Conservation (phyloP, 306 rosid genomes). For the Trichosanthes cucumerina region DNA sequence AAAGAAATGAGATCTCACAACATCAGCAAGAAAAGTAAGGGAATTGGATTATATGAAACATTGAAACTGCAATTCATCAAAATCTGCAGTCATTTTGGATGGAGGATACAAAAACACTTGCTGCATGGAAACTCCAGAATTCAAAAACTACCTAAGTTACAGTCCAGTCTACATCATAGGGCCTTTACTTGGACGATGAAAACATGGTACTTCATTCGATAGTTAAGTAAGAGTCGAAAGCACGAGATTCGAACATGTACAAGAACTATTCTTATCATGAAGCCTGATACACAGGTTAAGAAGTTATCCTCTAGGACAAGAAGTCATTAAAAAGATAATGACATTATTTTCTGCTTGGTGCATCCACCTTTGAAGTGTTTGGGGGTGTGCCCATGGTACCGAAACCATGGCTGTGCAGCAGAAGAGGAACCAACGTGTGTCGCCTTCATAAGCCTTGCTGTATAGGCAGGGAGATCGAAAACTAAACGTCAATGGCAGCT, state of each 20-base stretch:
- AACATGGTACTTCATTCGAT: background rate
- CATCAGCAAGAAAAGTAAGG: background rate
- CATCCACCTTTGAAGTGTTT: slow-evolving; percentile 17
- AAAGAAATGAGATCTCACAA: background rate
- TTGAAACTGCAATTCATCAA: background rate
- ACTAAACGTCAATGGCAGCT: background rate
- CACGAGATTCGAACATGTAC: slow-evolving; percentile 8
- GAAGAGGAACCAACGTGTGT: background rate
- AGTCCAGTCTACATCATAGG: background rate
- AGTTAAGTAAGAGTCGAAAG: slow-evolving; percentile 4
- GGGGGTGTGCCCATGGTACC: slow-evolving; percentile 11
- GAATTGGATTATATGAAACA: background rate
- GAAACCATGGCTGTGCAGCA: slow-evolving; percentile 9
- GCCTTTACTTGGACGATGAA: background rate
- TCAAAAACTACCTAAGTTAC: background rate
- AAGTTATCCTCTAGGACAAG: background rate
- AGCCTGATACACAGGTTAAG: slow-evolving; percentile 6
- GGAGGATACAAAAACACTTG: background rate
- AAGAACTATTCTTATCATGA: background rate
- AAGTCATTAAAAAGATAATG: background rate
- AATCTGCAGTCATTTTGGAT: background rate
- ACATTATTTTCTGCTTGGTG: slow-evolving; percentile 11
- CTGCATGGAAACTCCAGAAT: background rate
- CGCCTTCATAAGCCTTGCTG: background rate
- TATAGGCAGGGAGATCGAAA: background rate